A percentile compares a stretch with the other conserved stretches of the same genome.
Conservation (phyloP, 2,329 filamentous ascomycete species). For the Ceratocystis alfenasii region DNA sequence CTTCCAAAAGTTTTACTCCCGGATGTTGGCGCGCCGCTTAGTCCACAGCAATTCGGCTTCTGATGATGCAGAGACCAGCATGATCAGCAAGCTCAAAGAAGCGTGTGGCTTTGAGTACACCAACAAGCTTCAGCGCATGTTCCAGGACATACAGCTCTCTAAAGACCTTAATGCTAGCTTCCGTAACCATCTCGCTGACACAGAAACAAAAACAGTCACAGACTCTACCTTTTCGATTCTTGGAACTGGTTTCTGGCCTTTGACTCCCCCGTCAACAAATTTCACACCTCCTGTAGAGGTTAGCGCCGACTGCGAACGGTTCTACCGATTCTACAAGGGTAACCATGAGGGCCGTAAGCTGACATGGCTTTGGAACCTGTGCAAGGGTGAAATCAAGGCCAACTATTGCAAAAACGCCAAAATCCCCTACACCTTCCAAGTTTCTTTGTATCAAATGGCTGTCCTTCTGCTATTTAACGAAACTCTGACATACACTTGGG, state of each 20-base stretch:
- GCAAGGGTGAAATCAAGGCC: conserved; percentile 91
- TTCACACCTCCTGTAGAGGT: conserved; percentile 83
- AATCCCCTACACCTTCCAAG: conserved; percentile 90
- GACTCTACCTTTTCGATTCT: conserved; percentile 88
- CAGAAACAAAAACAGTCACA: conserved; percentile 46
- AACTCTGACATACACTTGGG: conserved; percentile 69
- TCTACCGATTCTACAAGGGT: conserved; percentile 81
- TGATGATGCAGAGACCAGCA: conserved; percentile 94
- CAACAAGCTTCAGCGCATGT: conserved; percentile 99
- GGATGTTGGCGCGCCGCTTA: conserved; percentile 86
- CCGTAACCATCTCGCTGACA: conserved; percentile 58
- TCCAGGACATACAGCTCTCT: conserved; percentile 98
- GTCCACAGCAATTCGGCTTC: conserved; percentile 93
- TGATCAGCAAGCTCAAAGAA: conserved; percentile 99
- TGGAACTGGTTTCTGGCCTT: conserved; percentile 94
- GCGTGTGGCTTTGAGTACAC: conserved; percentile 98
- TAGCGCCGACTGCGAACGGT: conserved; percentile 75
- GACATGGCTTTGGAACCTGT: conserved; percentile 96
- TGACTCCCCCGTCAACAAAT: conserved; percentile 72
- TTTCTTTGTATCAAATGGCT: conserved; percentile 96
- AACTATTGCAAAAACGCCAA: conserved; percentile 85
- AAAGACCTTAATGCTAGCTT: conserved; percentile 91
- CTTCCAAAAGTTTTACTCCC: conserved; percentile 98
- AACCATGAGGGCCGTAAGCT: conserved; percentile 96
- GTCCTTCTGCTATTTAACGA: conserved; percentile 93